Evolutionary conservation across 257 asterid species (phyloP), one percentile per base, ranked within the genome.

Genomic region (Lavandula angustifolia): DNA sequence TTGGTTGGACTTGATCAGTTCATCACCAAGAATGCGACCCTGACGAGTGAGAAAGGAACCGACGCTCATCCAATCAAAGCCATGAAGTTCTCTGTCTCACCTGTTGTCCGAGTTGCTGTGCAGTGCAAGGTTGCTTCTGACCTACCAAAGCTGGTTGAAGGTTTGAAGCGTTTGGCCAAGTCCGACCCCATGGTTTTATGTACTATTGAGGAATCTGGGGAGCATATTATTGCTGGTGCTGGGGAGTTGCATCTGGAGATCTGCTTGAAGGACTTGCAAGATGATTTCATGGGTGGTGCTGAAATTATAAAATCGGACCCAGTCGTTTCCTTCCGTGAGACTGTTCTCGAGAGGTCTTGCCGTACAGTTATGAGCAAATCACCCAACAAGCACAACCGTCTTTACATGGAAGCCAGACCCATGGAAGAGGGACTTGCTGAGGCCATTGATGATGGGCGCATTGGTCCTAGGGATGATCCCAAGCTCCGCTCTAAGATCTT

Each of bases 361-460:
- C 78, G 83, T 10, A 75, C 43, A 3, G 86, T 81, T 1, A 81
- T 81, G 86, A 81, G 86, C 76, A 80, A 80, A 58, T 80, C 85
- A 0, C 85, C 85, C 3, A 80, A 80, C 77, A 80, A 80, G 78
- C 85, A 80, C 64, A 74, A 80, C 11, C 80, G 80, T 54, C 75
- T 77, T 2, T 80, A 80, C 76, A 80, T 78, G 84, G 84, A 81
- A 70, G 83, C 83, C 1, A 71, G 86, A 41, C 83, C 86, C 0
- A 8, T 78, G 78, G 83, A 81, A 61, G 86, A 81, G 31, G 86
- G 84, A 5, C 79, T 81, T 10, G 78, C 83, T 14, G 83, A 81
- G 64, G 84, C 81, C 46, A 81, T 81, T 44, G 86, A 81, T 55
- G 86, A 81, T 8, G 86, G 83, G 8, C 77, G 81, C n/a, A 81